Conservation (phyloP, 1,139 yeast species). For the Blastobotrys indianensis region DNA sequence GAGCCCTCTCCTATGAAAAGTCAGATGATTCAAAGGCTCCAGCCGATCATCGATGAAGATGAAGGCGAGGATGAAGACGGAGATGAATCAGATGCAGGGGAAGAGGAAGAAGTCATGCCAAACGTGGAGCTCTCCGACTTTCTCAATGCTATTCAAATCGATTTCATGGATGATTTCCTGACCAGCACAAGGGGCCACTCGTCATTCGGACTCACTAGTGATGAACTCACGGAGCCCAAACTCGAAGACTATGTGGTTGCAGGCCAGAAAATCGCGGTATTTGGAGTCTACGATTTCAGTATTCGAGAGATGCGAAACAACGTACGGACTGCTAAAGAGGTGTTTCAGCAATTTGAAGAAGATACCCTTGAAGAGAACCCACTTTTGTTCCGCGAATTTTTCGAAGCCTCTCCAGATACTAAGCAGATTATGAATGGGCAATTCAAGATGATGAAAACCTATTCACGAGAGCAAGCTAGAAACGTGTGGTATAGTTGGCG, state of each 20-base stretch:
- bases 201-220: conserved; percentile 23
- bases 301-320: conserved; percentile 48
- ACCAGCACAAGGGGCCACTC: conserved; percentile 28
- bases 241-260: conserved; percentile 26
- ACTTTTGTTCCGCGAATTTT: conserved; percentile 43
- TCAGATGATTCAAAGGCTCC: conserved; percentile 2
- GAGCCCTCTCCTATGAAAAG: conserved; percentile 13
- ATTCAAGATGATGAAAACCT: conserved; percentile 46
- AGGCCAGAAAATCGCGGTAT: conserved; percentile 27
- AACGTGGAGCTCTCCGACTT: conserved; percentile 28
- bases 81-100: conserved; percentile 6
- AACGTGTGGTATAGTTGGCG: conserved; percentile 58
- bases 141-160: conserved; percentile 28
- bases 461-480: conserved; percentile 46
- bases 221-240: conserved; percentile 18
- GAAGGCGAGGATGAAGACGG: neutral
- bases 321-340: conserved; percentile 40
- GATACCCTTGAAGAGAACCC: conserved; percentile 46
- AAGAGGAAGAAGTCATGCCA: conserved; percentile 6
- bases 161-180: conserved; percentile 32
- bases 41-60: neutral
- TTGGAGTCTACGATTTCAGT: conserved; percentile 35
- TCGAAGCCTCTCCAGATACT: conserved; percentile 37
- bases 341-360: conserved; percentile 42
- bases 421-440: conserved; percentile 41